Conservation (phyloP, 257 asterid genomes). For the Agastache rugosa region DNA sequence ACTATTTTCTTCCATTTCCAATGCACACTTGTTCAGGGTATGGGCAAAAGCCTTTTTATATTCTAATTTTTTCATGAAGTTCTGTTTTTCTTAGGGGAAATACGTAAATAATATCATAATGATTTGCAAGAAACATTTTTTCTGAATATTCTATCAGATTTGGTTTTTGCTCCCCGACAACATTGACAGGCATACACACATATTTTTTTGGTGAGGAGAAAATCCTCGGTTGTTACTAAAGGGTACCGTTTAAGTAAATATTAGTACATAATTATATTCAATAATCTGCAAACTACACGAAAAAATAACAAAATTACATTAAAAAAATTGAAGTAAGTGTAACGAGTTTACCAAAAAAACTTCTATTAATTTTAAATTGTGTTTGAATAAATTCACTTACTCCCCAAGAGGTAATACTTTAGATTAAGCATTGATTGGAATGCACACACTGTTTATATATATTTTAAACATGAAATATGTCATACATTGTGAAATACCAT, state of each 20-base stretch:
- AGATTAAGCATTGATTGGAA: too few species aligned
- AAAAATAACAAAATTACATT: too few species aligned
- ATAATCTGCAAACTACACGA: too few species aligned
- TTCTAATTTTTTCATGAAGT: background rate
- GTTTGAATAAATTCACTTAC: too few species aligned
- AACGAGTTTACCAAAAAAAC: too few species aligned
- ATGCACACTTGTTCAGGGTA: slow-evolving; percentile 34
- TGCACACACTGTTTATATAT: too few species aligned
- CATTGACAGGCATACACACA: background rate
- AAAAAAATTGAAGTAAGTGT: too few species aligned
- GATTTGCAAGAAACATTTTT: background rate
- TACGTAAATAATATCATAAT: background rate
- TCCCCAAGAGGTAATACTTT: background rate
- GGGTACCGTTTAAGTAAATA: background rate
- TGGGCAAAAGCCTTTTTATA: slow-evolving; percentile 34
- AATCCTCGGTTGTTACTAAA: too few species aligned
- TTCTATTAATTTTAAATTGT: too few species aligned
- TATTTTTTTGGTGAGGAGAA: background rate
- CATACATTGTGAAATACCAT: background rate
- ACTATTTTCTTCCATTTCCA: slow-evolving; percentile 41
- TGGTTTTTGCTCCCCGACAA: background rate
- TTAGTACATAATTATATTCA: background rate
- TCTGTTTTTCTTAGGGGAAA: background rate
- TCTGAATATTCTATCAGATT: background rate
- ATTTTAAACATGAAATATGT: background rate